These are phyloP conservation scores for Coffea eugenioides DNA, from an alignment of 257 asterid species.

Conservation along the genomic window DNA sequence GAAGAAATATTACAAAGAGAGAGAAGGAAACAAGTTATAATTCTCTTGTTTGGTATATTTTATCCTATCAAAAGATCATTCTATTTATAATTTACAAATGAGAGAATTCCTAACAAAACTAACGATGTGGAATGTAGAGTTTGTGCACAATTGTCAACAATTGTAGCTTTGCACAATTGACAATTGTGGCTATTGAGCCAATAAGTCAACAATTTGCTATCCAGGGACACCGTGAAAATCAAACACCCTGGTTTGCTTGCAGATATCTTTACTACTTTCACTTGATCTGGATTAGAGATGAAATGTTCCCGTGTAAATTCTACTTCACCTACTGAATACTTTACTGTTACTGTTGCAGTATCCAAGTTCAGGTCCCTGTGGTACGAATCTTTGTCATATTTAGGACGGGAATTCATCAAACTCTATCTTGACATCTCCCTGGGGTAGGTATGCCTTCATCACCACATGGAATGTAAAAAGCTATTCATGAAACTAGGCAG, in stretches of 20 bases:
- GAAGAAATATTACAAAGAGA: too few relatives aligned
- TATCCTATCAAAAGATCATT: too few relatives aligned
- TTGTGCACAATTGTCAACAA: too few relatives aligned
- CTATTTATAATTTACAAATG: too few relatives aligned
- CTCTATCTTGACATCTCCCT: conserved; percentile 73
- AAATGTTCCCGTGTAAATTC: conserved; percentile 57
- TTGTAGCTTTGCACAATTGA: too few relatives aligned
- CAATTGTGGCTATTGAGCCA: too few relatives aligned
- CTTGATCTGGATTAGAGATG: conserved; percentile 67
- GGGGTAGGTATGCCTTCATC: conserved; percentile 69
- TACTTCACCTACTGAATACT: conserved; percentile 40
- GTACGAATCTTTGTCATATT: conserved; percentile 43
- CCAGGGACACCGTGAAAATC: conserved; percentile 50
- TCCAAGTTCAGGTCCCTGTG: conserved; percentile 71
- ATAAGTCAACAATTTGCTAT: conserved; percentile 38
- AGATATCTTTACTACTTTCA: conserved; percentile 51
- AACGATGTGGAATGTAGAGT: too few relatives aligned
- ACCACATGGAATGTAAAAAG: conserved; percentile 1
- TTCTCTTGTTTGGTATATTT: too few relatives aligned
- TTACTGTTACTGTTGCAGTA: conserved; percentile 64
- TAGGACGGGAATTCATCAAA: conserved; percentile 47
- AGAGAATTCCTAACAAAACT: too few relatives aligned
- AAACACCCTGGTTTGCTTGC: conserved; percentile 47
- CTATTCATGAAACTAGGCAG: background rate
- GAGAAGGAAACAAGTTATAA: too few relatives aligned